Conservation (phyloP, 2,329 filamentous ascomycete species). For the Scopulariopsis brevicaulis region DNA sequence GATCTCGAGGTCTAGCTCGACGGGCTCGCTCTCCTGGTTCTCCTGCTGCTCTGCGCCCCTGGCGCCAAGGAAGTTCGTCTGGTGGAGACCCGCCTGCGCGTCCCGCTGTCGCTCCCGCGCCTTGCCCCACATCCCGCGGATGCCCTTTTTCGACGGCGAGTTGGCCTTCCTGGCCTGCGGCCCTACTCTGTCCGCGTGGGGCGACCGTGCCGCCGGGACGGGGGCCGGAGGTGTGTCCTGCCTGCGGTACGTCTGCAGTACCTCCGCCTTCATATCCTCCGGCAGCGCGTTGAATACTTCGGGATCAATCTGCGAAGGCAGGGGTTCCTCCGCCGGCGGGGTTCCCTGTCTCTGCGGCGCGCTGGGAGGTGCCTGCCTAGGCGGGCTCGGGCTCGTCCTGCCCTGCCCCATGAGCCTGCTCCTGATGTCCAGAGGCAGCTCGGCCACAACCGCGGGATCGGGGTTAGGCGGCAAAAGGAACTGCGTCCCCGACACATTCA, state of each 20-base stretch:
- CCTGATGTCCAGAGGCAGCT: constrained; percentile 75
- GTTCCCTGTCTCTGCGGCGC: constrained; percentile 16
- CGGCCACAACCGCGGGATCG: constrained; percentile 71
- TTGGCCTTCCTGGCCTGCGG: constrained; percentile 30
- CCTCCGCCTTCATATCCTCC: constrained; percentile 73
- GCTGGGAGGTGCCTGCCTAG: constrained; percentile 17
- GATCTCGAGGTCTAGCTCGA: constrained; percentile 56
- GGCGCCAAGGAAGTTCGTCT: constrained; percentile 63
- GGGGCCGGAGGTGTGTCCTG: constrained; percentile 21
- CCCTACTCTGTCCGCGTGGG: background rate
- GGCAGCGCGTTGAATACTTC: constrained; percentile 78
- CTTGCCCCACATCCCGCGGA: constrained; percentile 26
- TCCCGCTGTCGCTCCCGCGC: constrained; percentile 39
- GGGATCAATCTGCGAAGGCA: constrained; percentile 73
- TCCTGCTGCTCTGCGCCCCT: background rate
- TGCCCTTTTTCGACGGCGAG: constrained; percentile 56
- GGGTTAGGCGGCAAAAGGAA: constrained; percentile 81
- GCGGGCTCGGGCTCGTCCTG: constrained; percentile 8
- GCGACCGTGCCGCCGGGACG: constrained; percentile 12
- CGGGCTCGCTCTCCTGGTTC: background rate
- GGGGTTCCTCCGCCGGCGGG: constrained; percentile 31
- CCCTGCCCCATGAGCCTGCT: constrained; percentile 57
- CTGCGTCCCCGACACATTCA: constrained; percentile 80
- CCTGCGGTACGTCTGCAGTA: constrained; percentile 59
- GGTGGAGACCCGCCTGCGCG: constrained; percentile 50